A percentile compares a stretch with the other conserved stretches of the same genome.
These are phyloP conservation scores for Bacterosira constricta DNA, from an alignment of 108 stramenopile species.

Conservation along the genomic window DNA sequence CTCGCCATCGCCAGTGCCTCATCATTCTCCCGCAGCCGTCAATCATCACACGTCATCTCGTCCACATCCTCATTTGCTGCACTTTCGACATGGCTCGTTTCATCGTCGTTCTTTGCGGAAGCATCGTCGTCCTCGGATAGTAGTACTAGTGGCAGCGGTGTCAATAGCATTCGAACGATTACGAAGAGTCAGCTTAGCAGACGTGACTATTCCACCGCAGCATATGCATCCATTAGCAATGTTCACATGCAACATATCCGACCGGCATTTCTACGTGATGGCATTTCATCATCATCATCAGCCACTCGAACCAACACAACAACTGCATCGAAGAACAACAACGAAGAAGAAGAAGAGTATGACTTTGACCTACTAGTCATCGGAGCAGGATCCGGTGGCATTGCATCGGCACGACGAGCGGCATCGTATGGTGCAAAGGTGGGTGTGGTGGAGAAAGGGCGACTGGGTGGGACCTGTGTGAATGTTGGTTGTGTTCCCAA, in stretches of 20 bases:
- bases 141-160: too few relatives aligned
- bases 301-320: too few relatives aligned
- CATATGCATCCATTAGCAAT: conserved; percentile 26
- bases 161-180: too few relatives aligned
- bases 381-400: conserved; percentile 86
- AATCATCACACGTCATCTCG: too few relatives aligned
- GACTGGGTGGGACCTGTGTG: conserved; percentile 95
- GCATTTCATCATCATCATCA: background rate
- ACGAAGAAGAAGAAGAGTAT: conserved; percentile 21
- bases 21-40: too few relatives aligned
- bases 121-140: too few relatives aligned
- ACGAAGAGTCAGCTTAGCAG: too few relatives aligned
- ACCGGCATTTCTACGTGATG: conserved; percentile 5
- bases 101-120: too few relatives aligned
- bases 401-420: conserved; percentile 78
- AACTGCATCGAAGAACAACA: background rate
- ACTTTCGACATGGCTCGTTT: too few relatives aligned
- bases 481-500: conserved; percentile 97
- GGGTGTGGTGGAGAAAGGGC: conserved; percentile 80
- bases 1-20: too few relatives aligned
- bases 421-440: conserved; percentile 88
- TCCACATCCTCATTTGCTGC: too few relatives aligned
- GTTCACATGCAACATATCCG: background rate
- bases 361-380: conserved; percentile 86
- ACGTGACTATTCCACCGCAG: conserved; percentile 37